Evolutionary conservation across 2,329 filamentous ascomycete species (phyloP), one percentile per base, ranked within the genome.

Genomic region (Aurifilum marmelostoma): DNA sequence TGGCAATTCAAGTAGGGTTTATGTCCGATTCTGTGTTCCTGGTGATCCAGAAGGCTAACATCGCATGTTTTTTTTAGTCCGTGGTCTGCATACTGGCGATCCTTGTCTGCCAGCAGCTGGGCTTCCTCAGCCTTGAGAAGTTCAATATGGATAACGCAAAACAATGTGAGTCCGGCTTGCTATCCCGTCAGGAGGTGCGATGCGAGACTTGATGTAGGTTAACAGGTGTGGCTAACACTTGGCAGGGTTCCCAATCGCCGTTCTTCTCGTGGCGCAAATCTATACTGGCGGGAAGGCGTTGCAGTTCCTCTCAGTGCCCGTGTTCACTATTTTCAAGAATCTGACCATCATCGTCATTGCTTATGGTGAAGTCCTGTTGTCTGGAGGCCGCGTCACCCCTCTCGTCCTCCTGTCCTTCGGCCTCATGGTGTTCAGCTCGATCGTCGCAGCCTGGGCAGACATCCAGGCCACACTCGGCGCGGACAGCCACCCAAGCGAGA

Each of bases 281-380:
- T 99, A 98, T 83, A 98, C 96, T 66, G 91, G 93, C 76, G 96
- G 93, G 76, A 97, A 97, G 84, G 94, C 96, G 27, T 89, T 99
- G 60, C 94, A 97, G 81, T 98, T 91, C 81, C 91, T 99, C 71
- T 97, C 94, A 39, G 97, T 99, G 68, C 96, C 96, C 32, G 96
- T 99, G 32, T 99, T 99, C 83, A 99, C 96, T 68, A 99, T 99
- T 79, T 99, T 99, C 88, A 99, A 99, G 88, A 99, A 99, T 83
- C 82, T 99, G 84, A 98, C 96, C 71, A 99, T 97, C 80, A 98
- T 99, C 76, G 89, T 98, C 73, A 99, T 98, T 77, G 96, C 96
- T 68, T 99, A 99, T 75, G 96, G 96, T 74, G 96, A 99, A 83
- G 95, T 99, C 37, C 87, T 99, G 65, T 98, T 95, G 94, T 99